phyloP scores from a whole-genome alignment of 352 stramenopile species.

The Hyaloperonospora brassicae region DNA sequence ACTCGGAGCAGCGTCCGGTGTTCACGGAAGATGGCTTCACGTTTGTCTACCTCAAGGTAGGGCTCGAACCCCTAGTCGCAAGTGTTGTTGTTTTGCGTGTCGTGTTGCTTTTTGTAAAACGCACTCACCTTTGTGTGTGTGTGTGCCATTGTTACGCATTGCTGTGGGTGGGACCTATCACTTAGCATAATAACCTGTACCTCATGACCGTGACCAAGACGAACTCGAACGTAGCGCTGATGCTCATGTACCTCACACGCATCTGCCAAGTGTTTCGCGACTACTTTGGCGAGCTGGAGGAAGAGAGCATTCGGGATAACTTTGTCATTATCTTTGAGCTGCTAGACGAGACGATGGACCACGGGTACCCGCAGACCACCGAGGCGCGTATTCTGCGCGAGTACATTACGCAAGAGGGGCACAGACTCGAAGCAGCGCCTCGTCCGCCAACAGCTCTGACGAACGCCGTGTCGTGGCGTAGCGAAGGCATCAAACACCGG shows the following conservation, averaged over 20 bases:
- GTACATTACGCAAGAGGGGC: conserved; percentile 97
- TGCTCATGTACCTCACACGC: conserved; percentile 91
- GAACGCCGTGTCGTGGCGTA: conserved; percentile 98
- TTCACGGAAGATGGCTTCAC: conserved; percentile 91
- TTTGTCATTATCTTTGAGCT: conserved; percentile 99
- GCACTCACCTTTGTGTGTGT: too few species aligned
- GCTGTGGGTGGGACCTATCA: background rate
- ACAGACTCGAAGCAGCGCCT: conserved; percentile 88
- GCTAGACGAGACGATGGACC: conserved; percentile 99
- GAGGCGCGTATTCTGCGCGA: conserved; percentile 83
- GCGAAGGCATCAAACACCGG: conserved; percentile 98
- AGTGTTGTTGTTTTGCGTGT: background rate
- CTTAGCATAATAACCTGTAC: conserved; percentile 97
- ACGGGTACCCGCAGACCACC: conserved; percentile 96
- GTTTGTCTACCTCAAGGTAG: conserved; percentile 92
- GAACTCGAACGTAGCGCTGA: conserved; percentile 97
- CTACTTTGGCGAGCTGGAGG: conserved; percentile 98
- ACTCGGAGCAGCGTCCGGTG: conserved; percentile 90
- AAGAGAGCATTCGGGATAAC: conserved; percentile 99
- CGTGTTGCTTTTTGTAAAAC: too few species aligned
- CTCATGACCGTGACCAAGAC: conserved; percentile 97
- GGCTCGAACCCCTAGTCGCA: background rate
- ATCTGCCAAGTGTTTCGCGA: conserved; percentile 96
- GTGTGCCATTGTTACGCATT: too few species aligned
- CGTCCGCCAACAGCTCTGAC: conserved; percentile 94